These are phyloP conservation scores for Groenewaldozyma tartarivorans DNA, from an alignment of 805 yeast genomes.

Conservation along the genomic window DNA sequence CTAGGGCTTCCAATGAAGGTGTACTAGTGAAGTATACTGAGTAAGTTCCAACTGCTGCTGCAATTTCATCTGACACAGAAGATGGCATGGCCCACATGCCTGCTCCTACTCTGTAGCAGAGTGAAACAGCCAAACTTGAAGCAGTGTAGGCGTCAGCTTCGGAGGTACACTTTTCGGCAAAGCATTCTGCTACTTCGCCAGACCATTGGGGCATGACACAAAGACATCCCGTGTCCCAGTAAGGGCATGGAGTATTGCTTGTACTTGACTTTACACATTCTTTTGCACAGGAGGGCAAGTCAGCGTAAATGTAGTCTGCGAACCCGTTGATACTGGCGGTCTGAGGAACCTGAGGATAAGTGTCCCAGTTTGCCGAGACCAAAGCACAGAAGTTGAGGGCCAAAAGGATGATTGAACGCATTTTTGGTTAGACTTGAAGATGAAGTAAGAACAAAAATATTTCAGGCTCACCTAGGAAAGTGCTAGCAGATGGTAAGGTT, in stretches of 20 bases:
- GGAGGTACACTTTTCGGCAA: slow-evolving; percentile 29
- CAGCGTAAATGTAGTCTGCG: slow-evolving; percentile 35
- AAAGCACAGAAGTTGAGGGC: background rate
- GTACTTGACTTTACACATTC: slow-evolving; percentile 29
- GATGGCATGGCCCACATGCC: slow-evolving; percentile 39
- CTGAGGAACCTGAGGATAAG: slow-evolving; percentile 38
- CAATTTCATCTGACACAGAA: slow-evolving; percentile 27
- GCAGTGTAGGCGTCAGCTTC: slow-evolving; percentile 30
- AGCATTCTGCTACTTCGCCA: slow-evolving; percentile 36
- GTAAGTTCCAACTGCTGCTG: slow-evolving; percentile 20
- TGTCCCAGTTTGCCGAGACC: slow-evolving; percentile 29
- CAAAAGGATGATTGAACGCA: too few relatives aligned
- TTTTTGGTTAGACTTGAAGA: too few relatives aligned
- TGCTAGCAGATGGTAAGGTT: too few relatives aligned
- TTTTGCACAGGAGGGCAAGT: slow-evolving; percentile 36
- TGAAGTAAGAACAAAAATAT: too few relatives aligned
- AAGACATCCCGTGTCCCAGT: slow-evolving; percentile 44
- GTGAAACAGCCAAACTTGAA: slow-evolving; percentile 30
- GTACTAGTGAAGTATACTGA: slow-evolving; percentile 4
- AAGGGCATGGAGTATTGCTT: slow-evolving; percentile 40
- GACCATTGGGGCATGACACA: slow-evolving; percentile 47
- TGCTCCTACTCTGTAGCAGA: slow-evolving; percentile 37
- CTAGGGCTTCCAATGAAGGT: too few relatives aligned
- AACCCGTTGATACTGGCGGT: slow-evolving; percentile 41
- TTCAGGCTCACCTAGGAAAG: too few relatives aligned